phyloP scores from a whole-genome alignment of 1,284 basidiomycete species.

The Phaffia rhodozyma region DNA sequence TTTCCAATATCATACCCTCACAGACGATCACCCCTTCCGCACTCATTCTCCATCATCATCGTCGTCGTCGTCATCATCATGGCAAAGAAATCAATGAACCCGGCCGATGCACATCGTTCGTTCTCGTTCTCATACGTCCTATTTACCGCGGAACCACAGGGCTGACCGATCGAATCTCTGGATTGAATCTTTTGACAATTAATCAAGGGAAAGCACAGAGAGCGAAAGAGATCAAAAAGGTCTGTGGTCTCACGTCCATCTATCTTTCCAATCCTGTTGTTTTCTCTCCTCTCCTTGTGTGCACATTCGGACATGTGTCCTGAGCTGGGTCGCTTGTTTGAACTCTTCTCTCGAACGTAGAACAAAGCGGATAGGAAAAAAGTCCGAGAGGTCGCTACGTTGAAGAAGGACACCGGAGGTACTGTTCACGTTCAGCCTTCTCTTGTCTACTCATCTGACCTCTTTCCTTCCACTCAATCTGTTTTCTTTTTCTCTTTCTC shows the following conservation, averaged over 20 bases:
- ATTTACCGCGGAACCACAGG: constrained; percentile 6
- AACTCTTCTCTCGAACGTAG: constrained; percentile 35
- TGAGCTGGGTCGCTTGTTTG: not conserved
- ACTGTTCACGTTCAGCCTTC: not conserved
- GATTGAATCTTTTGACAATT: constrained; percentile 10
- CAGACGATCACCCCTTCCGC: not conserved
- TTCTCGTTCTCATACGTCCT: constrained; percentile 6
- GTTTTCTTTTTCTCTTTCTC: not conserved
- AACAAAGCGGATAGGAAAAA: constrained; percentile 72
- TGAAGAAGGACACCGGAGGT: constrained; percentile 80
- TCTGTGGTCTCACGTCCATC: constrained; percentile 27
- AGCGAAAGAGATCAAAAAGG: constrained; percentile 85
- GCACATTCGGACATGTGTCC: constrained; percentile 21
- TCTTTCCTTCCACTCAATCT: not conserved
- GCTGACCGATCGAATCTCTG: not conserved
- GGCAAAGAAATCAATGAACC: constrained; percentile 73
- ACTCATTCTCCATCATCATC: not conserved
- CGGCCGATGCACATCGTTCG: constrained; percentile 70
- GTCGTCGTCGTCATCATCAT: constrained; percentile 37
- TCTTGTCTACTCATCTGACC: not conserved
- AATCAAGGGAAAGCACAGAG: constrained; percentile 66
- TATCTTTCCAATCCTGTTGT: too few species aligned
- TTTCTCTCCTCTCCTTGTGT: constrained; percentile 13
- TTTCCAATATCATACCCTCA: not conserved
- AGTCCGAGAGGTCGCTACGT: constrained; percentile 62